Evolutionary conservation across 108 stramenopile species (phyloP).

Genomic region (Skeletonema costatum): DNA sequence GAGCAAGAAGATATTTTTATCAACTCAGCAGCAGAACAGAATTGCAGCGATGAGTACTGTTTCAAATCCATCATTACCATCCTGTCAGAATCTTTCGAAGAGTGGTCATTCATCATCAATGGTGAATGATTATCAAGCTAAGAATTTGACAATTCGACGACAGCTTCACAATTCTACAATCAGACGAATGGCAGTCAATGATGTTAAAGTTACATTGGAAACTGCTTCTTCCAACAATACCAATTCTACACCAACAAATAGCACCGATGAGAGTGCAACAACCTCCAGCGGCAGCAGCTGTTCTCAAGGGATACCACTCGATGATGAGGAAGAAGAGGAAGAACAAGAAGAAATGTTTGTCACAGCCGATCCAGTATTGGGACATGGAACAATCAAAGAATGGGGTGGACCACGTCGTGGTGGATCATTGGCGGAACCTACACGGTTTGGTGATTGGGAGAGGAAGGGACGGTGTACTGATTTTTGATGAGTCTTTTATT

Average conservation of each 20-base stretch:
- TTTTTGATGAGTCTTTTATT: slow-evolving; percentile 54
- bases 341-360: slow-evolving; percentile 95
- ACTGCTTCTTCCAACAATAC: not conserved
- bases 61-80: not conserved
- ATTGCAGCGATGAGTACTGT: not conserved
- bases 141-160: not conserved
- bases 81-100: not conserved
- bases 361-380: slow-evolving; percentile 69
- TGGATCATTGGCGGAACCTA: slow-evolving; percentile 91
- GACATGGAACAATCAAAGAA: slow-evolving; percentile 65
- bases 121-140: not conserved
- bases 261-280: not conserved
- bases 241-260: not conserved
- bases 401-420: slow-evolving; percentile 97
- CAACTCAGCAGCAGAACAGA: not conserved
- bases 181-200: not conserved
- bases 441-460: slow-evolving; percentile 99
- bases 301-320: slow-evolving; percentile 28
- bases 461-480: slow-evolving; percentile 96
- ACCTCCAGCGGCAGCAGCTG: slow-evolving; percentile 7
- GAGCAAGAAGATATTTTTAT: not conserved
- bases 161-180: not conserved
- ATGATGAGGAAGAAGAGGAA: slow-evolving; percentile 84
- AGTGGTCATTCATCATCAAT: not conserved
- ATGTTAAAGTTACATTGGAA: not conserved